These are phyloP conservation scores for Dryas integrifolia DNA, from an alignment of 331 rosid species.

Conservation along the genomic window DNA sequence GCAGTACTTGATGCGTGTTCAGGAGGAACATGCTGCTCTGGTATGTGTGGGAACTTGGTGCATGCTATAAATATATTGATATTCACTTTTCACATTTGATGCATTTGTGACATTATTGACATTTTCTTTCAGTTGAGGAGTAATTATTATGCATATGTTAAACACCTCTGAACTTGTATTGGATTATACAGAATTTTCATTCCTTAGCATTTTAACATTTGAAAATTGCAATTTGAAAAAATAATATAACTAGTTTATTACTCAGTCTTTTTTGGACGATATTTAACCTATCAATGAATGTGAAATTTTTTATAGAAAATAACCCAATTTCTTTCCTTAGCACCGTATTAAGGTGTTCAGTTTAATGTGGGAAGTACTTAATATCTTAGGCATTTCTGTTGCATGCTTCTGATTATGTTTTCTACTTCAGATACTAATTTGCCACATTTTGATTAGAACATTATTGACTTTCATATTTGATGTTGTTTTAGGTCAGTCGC, in stretches of 20 bases:
- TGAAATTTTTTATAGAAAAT: background rate
- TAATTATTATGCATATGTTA: background rate
- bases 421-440: background rate
- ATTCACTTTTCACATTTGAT: slow-evolving; percentile 13
- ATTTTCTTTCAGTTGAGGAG: background rate
- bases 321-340: background rate
- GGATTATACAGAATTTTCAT: background rate
- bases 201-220: background rate
- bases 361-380: background rate
- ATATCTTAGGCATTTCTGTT: background rate
- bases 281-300: background rate
- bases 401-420: slow-evolving; percentile 14
- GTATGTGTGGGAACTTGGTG: slow-evolving; percentile 40
- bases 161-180: background rate
- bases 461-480: slow-evolving; percentile 30
- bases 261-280: background rate
- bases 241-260: background rate
- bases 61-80: slow-evolving; percentile 19
- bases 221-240: background rate
- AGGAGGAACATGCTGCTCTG: slow-evolving; percentile 70
- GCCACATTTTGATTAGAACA: slow-evolving; percentile 1
- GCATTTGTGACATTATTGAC: background rate
- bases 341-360: background rate
- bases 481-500: slow-evolving; percentile 54
- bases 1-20: slow-evolving; percentile 51